A percentile compares a stretch with the other conserved stretches of the same genome.
phyloP scores from a whole-genome alignment of 208 protist genomes.

The Ichthyophonus hoferi region DNA sequence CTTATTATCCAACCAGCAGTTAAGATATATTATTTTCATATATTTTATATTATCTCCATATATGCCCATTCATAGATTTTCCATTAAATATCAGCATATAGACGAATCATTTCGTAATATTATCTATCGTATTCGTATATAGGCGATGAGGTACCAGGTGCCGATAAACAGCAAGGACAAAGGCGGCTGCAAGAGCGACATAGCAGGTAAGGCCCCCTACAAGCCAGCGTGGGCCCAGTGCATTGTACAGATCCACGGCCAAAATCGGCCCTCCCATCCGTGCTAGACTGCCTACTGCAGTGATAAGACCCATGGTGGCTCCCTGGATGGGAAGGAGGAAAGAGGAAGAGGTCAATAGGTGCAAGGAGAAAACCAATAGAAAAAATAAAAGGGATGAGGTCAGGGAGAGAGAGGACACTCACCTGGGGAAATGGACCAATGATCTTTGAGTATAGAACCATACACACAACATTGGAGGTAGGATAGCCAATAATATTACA shows the following conservation, averaged over 20 bases:
- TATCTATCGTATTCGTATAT: no score
- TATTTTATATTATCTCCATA: no score
- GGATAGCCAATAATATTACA: slow-evolving; percentile 21
- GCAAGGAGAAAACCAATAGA: no score
- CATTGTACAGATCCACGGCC: not conserved
- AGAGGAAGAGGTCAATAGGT: no score
- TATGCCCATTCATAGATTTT: no score
- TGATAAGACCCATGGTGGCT: slow-evolving; percentile 14
- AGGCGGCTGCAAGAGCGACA: not conserved
- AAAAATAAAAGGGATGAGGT: not conserved
- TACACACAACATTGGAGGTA: not conserved
- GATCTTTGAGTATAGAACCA: slow-evolving; percentile 33
- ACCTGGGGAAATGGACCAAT: slow-evolving; percentile 23
- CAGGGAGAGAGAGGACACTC: not conserved
- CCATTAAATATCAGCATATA: no score
- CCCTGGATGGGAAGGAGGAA: not conserved
- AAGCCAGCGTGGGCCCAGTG: not conserved
- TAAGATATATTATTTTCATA: no score
- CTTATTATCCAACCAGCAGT: no score
- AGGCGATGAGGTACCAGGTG: not conserved
- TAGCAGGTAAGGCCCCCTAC: not conserved
- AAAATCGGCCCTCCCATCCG: slow-evolving; percentile 9
- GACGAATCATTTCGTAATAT: no score
- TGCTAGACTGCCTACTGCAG: not conserved
- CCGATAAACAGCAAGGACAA: not conserved